Evolutionary conservation across 2,329 filamentous ascomycete species (phyloP), one percentile per base, ranked within the genome.

Genomic region (Geosmithia morbida): DNA sequence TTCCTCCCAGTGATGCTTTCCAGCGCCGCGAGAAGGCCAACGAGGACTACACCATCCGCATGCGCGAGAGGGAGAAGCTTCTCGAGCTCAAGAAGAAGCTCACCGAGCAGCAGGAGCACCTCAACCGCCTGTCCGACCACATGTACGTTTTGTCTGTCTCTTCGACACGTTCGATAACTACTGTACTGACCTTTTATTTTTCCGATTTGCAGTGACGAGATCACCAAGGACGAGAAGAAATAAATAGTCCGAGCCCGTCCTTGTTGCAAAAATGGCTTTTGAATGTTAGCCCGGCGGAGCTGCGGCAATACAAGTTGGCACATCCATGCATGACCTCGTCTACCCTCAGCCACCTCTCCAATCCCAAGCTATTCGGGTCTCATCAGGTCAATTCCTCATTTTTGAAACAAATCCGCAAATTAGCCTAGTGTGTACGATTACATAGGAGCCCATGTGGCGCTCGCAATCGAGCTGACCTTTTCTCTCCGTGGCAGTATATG

Each of bases 31-130:
- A 98, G 70, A 78, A 83, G 63, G 90, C 90, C 55, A 75, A 71
- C 62, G 92, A 97, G 72, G 83, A 88, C 65, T 78, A 79, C 57
- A 86, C 85, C 68, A 88, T 98, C 69, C 79, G 80, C 59, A 72
- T 85, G 71, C 85, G 88, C 62, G 92, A 97, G 77, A 79, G 81
- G 70, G 81, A 89, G 71, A 96, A 95, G 87, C 83, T 96, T 52
- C 57, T 76, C 46, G 77, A 78, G 62, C 80, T 95, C 57, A 83
- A 78, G 67, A 73, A 76, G 70, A 80, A 79, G 72, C 76, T 96
- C 54, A 60, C 66, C 52, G 80, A 86, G 66, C 87, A 95, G 72
- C 79, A 86, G 65, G 69, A 80, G 55, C 87, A 94, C 71, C 79
- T 96, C 54, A 74, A 90, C 61, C 83, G 89, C 64, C 79, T 96